Percentiles rank a stretch among this genome's conserved stretches.
These are phyloP conservation scores for Inonotus obliquus DNA, from an alignment of 1,284 basidiomycete species.

Conservation along the genomic window DNA sequence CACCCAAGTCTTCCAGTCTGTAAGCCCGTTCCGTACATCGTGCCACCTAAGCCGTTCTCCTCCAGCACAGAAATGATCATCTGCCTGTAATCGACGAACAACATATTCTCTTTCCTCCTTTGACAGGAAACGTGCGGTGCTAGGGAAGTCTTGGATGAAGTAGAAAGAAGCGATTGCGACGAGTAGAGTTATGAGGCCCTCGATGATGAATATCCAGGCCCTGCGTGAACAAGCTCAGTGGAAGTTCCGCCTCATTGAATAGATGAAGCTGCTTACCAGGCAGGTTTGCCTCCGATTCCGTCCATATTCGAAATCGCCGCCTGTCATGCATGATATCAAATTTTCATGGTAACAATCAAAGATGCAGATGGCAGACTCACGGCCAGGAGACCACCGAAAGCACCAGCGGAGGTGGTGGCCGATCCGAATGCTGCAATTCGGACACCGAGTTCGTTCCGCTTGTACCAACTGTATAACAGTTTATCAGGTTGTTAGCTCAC, in stretches of 20 bases:
- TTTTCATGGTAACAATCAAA: constrained; percentile 65
- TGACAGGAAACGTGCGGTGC: constrained; percentile 69
- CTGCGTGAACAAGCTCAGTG: constrained; percentile 23
- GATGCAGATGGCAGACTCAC: too few relatives aligned
- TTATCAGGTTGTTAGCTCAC: too few relatives aligned
- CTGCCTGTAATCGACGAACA: constrained; percentile 58
- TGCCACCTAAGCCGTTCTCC: constrained; percentile 59
- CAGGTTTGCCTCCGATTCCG: constrained; percentile 27
- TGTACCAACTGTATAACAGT: constrained; percentile 21
- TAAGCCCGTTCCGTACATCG: constrained; percentile 54
- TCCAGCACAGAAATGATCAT: constrained; percentile 67
- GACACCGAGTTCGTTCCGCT: constrained; percentile 23
- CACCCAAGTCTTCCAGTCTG: constrained; percentile 73
- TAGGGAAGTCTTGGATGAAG: constrained; percentile 78
- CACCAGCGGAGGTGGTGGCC: constrained; percentile 23
- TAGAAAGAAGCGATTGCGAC: constrained; percentile 63
- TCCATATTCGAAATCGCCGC: constrained; percentile 24
- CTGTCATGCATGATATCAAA: constrained; percentile 31
- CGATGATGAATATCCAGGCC: constrained; percentile 74
- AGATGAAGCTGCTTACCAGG: constrained; percentile 20
- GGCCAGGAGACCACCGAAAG: constrained; percentile 20
- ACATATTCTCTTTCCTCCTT: constrained; percentile 65
- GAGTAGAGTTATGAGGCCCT: constrained; percentile 61
- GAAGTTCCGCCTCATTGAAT: neutral
- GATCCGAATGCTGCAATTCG: constrained; percentile 26